A percentile compares a stretch with the other conserved stretches of the same genome.
These are phyloP conservation scores for Talaromyces atroroseus DNA, from an alignment of 2,329 filamentous ascomycete genomes.

Conservation along the genomic window DNA sequence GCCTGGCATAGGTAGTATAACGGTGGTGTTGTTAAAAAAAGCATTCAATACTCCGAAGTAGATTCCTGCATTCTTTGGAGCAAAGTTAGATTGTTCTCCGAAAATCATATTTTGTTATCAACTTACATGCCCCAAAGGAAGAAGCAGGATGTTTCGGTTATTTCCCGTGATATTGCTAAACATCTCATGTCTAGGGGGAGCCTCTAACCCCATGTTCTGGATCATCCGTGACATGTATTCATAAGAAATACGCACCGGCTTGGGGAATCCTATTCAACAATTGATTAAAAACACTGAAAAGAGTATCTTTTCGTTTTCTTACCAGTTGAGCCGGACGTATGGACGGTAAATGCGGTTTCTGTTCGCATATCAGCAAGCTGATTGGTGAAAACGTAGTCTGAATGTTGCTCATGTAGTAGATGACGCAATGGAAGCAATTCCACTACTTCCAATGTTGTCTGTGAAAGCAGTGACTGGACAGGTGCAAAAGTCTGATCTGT, in stretches of 20 bases:
- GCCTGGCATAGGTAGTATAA: constrained; percentile 2
- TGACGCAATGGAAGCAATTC: not conserved
- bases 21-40: constrained; percentile 9
- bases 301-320: not conserved
- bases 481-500: constrained; percentile 1
- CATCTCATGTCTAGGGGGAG: constrained; percentile 1
- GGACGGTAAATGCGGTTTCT: constrained; percentile 1
- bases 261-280: not conserved
- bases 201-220: not conserved
- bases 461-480: not conserved
- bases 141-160: constrained; percentile 6
- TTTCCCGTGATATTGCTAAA: not conserved
- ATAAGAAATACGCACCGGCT: not conserved
- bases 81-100: not conserved
- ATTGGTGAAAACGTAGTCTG: not conserved
- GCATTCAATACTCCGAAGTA: constrained; percentile 5
- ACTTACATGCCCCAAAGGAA: constrained; percentile 8
- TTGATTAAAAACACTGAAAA: not conserved
- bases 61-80: not conserved
- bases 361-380: not conserved
- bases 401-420: not conserved
- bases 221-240: not conserved
- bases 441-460: not conserved
- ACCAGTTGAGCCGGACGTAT: constrained; percentile 8
- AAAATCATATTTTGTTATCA: not conserved